A percentile compares a stretch with the other conserved stretches of the same genome.
These are phyloP conservation scores for Trypanosoma caninum DNA, from an alignment of 208 protist genomes.

Conservation along the genomic window DNA sequence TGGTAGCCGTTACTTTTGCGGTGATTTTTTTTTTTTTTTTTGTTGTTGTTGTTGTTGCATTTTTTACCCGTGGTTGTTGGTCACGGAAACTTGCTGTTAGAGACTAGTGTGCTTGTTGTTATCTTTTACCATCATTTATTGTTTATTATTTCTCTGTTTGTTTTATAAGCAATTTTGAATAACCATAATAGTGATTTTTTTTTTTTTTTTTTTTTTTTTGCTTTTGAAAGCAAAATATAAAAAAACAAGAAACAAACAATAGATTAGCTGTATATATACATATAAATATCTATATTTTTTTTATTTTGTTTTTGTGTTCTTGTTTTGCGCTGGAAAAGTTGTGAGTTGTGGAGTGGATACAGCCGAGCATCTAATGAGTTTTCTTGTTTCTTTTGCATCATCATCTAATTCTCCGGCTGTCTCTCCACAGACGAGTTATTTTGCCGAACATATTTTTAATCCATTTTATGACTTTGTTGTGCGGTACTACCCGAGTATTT, in stretches of 20 bases:
- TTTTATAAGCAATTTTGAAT: neutral
- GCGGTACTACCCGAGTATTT: constrained; percentile 50
- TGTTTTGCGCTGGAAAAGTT: too few relatives aligned
- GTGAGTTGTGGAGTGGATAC: neutral
- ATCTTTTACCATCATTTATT: too few relatives aligned
- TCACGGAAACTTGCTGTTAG: too few relatives aligned
- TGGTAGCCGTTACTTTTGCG: neutral
- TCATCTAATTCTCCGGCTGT: constrained; percentile 32
- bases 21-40: constrained; percentile 3
- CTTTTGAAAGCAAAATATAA: neutral
- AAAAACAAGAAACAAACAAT: too few relatives aligned
- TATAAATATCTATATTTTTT: too few relatives aligned
- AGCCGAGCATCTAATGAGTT: neutral
- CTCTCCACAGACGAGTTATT: constrained; percentile 50
- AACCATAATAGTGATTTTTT: neutral
- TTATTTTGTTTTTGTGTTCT: too few relatives aligned
- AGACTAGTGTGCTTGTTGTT: too few relatives aligned
- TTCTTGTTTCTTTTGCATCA: constrained; percentile 36
- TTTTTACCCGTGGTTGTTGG: too few relatives aligned
- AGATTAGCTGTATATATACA: too few relatives aligned
- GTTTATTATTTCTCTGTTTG: neutral
- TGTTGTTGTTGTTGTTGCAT: neutral
- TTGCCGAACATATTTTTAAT: constrained; percentile 73
- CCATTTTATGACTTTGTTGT: constrained; percentile 83
- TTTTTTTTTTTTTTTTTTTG: constrained; percentile 10